Conservation (phyloP, 345 rosid species). For the Clarkia xantiana region DNA sequence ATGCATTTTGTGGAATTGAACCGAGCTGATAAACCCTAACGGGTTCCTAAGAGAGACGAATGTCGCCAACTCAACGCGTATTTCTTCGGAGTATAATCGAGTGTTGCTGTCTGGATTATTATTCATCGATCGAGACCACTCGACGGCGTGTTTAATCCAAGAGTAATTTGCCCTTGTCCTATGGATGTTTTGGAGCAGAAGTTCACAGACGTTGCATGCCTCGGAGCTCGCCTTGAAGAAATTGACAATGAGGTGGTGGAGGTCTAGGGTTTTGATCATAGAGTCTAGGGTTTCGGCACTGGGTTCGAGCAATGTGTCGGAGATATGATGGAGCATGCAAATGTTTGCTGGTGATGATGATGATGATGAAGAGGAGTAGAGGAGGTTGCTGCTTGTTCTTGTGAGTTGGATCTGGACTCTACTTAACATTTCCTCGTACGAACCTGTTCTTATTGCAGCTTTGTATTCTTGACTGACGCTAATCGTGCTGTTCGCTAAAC, state of each 20-base stretch:
- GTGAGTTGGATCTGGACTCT: slow-evolving; percentile 37
- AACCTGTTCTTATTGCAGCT: slow-evolving; percentile 65
- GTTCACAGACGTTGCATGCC: slow-evolving; percentile 44
- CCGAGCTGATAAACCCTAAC: slow-evolving; percentile 20
- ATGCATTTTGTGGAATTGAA: slow-evolving; percentile 24
- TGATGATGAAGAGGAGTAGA: too few relatives aligned
- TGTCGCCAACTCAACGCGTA: slow-evolving; percentile 37
- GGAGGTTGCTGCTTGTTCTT: slow-evolving; percentile 8
- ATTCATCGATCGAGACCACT: slow-evolving; percentile 18
- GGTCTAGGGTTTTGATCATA: slow-evolving; percentile 19
- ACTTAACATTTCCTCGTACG: slow-evolving; percentile 58
- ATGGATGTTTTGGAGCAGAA: slow-evolving; percentile 44
- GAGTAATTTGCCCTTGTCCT: slow-evolving; percentile 34
- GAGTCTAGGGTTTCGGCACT: slow-evolving; percentile 30
- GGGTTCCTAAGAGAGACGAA: slow-evolving; percentile 44
- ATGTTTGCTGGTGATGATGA: slow-evolving; percentile 5
- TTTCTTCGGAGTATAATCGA: slow-evolving; percentile 6
- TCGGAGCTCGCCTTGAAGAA: slow-evolving; percentile 44
- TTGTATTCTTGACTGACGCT: slow-evolving; percentile 69
- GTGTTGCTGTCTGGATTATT: slow-evolving; percentile 10
- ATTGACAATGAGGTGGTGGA: slow-evolving; percentile 29
- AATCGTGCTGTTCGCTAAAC: slow-evolving; percentile 24
- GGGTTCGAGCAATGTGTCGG: slow-evolving; percentile 50
- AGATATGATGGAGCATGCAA: slow-evolving; percentile 23
- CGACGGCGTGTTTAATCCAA: slow-evolving; percentile 38